Conservation (phyloP, 345 rosid genomes). For the Salix viminalis region DNA sequence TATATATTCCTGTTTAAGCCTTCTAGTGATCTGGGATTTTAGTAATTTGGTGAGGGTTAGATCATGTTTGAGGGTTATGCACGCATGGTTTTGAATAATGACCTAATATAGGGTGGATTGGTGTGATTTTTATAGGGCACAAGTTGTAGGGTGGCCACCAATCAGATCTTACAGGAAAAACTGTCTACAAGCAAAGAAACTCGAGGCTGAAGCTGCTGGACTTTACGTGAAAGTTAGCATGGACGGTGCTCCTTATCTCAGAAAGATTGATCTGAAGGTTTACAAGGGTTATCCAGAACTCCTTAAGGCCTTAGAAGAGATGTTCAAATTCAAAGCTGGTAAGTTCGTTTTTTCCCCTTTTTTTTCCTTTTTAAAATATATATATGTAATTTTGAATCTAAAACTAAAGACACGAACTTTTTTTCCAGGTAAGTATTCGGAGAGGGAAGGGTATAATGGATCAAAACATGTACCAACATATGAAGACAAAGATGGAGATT, state of each 20-base stretch:
- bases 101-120: neutral
- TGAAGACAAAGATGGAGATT: conserved; percentile 29
- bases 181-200: conserved; percentile 33
- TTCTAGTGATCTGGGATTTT: neutral
- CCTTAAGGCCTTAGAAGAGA: conserved; percentile 54
- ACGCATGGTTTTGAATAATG: neutral
- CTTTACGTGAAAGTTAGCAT: conserved; percentile 61
- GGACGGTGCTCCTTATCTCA: conserved; percentile 76
- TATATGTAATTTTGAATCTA: neutral
- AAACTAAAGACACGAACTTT: neutral
- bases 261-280: conserved; percentile 61
- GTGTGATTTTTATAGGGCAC: conserved; percentile 40
- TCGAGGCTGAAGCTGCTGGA: conserved; percentile 24
- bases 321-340: conserved; percentile 63
- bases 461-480: conserved; percentile 42
- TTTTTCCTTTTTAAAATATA: too few species aligned
- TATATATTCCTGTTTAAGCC: neutral
- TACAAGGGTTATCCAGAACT: conserved; percentile 50
- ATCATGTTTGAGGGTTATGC: neutral
- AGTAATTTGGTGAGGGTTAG: neutral
- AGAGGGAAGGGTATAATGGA: conserved; percentile 62
- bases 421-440: conserved; percentile 36
- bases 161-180: conserved; percentile 61
- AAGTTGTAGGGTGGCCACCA: conserved; percentile 81
- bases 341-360: neutral